Conservation (phyloP, 2,329 filamentous ascomycete genomes). For the Cryphonectria nitschkei region DNA sequence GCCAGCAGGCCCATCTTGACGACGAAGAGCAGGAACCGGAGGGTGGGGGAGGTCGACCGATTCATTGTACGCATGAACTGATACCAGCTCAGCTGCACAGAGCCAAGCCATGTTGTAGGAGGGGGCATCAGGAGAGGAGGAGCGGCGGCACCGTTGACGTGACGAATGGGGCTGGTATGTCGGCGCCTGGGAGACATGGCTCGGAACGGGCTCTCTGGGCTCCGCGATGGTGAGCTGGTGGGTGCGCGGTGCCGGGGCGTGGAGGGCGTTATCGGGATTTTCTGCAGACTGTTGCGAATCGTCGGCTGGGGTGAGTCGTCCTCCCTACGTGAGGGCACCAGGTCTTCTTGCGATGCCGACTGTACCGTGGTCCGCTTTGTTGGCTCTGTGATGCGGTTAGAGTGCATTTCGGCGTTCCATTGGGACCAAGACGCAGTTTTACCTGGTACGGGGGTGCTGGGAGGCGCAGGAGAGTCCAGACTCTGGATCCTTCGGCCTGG, state of each 20-base stretch:
- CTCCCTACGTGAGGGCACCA: constrained; percentile 32
- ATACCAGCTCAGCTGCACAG: constrained; percentile 34
- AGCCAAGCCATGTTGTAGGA: constrained; percentile 43
- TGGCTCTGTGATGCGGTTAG: constrained; percentile 34
- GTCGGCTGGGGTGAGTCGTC: constrained; percentile 36
- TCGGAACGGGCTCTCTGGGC: constrained; percentile 40
- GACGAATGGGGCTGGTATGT: constrained; percentile 22
- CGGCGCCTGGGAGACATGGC: constrained; percentile 30
- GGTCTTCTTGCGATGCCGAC: constrained; percentile 39
- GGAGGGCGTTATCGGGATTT: constrained; percentile 36
- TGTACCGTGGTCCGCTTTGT: constrained; percentile 40
- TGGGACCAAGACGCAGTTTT: constrained; percentile 23
- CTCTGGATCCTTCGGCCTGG: constrained; percentile 55
- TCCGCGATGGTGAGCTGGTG: constrained; percentile 46
- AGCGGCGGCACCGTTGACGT: constrained; percentile 29
- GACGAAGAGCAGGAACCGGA: constrained; percentile 67
- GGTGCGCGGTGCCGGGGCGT: constrained; percentile 38
- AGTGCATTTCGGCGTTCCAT: constrained; percentile 21
- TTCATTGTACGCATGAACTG: constrained; percentile 9
- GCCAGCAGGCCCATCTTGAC: constrained; percentile 69
- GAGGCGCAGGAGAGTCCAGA: constrained; percentile 56
- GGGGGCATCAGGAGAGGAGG: constrained; percentile 56
- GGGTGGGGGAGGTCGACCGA: constrained; percentile 30
- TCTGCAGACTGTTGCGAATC: constrained; percentile 38
- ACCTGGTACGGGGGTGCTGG: constrained; percentile 55